Base-by-base conservation (phyloP, 108 stramenopile genomes). In the Epipyxis sp. region DNA sequence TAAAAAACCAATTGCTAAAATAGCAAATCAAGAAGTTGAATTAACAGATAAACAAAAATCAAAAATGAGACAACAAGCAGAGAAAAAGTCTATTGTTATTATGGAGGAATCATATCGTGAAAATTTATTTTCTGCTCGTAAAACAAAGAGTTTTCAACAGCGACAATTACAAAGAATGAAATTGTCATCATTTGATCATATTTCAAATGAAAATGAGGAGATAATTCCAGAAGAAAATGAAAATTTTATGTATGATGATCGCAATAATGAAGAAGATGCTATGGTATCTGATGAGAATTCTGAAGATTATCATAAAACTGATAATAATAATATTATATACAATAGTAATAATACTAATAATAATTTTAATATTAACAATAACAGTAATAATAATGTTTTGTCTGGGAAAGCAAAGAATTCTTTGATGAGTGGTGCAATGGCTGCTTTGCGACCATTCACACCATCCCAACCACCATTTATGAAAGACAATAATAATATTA, bases 11-110 rank as follows among this genome's bases (percentile, higher is more conserved):
- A 32, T 65, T 10, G 61, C 61, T 6, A 3, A 25, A 13, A 32
- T 6, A 37, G 61, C 61, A 37, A 65, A 65, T 65, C 61, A 65
- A 65, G 61, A 65, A 25, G 25, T 13, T 6, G 61, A 65, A 37
- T 65, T 65, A 37, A 65, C 61, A 29, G 61, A 65, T 29, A 65
- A 65, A 25, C 20, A 32, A 32, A 65, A 65, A 25, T 32, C 6
- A 3, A 65, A 65, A 25, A 65, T 65, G 61, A 29, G 61, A 29
- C 3, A 32, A 32, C 10, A 32, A 37, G 20, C 61, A 37, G 61
- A 65, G 35, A 65, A 13, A 16, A 35, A 29, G 61, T 35, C 10
- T 65, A 29, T 6, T 32, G 34, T 10, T 6, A 29, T 35, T 65
- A 29, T 65, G 20, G 6, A 65, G 34, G 34, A 3, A 29, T 37